These are phyloP conservation scores for Priceomyces haplophilus DNA, from an alignment of 805 yeast species.

Conservation along the genomic window DNA sequence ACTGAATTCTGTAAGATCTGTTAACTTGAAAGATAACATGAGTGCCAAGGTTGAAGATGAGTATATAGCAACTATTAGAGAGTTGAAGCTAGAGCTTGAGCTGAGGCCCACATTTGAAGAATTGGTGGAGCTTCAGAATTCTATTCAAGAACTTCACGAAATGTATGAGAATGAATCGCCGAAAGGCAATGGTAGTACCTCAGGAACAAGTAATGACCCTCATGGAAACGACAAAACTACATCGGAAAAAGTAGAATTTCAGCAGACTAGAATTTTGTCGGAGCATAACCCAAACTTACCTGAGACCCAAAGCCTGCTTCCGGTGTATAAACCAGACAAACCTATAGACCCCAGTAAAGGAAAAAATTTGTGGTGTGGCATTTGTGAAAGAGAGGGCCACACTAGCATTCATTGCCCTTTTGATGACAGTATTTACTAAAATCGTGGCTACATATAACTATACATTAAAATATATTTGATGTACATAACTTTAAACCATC, in stretches of 20 bases:
- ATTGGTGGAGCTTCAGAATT: slow-evolving; percentile 40
- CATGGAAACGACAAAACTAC: neutral
- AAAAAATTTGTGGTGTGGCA: slow-evolving; percentile 81
- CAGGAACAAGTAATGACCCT: neutral
- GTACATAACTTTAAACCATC: neutral
- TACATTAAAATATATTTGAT: neutral
- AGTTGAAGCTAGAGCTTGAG: slow-evolving; percentile 29
- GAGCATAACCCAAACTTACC: neutral
- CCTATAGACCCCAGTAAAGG: slow-evolving; percentile 70
- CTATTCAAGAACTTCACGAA: slow-evolving; percentile 41
- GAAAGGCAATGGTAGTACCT: slow-evolving; percentile 14
- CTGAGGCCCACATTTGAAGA: slow-evolving; percentile 42
- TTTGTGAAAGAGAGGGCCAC: slow-evolving; percentile 90
- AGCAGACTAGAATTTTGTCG: neutral
- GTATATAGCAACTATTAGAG: slow-evolving; percentile 17
- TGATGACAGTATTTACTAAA: slow-evolving; percentile 56
- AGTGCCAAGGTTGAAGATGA: neutral
- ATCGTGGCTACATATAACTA: neutral
- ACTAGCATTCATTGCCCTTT: slow-evolving; percentile 85
- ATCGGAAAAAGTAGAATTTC: neutral
- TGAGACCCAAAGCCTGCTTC: slow-evolving; percentile 23
- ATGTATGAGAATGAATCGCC: slow-evolving; percentile 35
- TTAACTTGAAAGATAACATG: neutral
- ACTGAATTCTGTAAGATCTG: slow-evolving; percentile 1
- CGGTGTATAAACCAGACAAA: slow-evolving; percentile 48